Evolutionary conservation across 2,329 filamentous ascomycete genomes (phyloP), one percentile per base, ranked within the genome.

Genomic region (Stylonectria norvegica): DNA sequence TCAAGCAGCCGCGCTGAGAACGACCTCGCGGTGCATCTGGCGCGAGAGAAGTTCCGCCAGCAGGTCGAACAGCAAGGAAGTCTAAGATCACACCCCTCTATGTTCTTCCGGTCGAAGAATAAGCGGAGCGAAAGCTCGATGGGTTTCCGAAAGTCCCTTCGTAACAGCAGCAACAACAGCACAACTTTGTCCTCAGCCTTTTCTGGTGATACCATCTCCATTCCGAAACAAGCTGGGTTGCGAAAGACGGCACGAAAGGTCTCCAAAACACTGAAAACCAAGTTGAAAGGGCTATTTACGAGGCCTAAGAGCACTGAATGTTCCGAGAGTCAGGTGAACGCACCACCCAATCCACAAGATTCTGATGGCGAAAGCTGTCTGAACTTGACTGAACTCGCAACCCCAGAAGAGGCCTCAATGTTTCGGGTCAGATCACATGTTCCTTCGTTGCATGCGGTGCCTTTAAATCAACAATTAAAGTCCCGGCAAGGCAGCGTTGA

Each of bases 191-290:
- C 61, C 16, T 66, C 49, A 10, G 58, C 49, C 4, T 56, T 52
- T 48, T 63, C 61, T 5, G 50, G 48, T 2, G 45, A 55, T 8
- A 51, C 46, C 3, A 36, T 54, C 5, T 44, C 55, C 6, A 6
- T 51, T 4, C 38, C 52, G 4, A 66, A 60, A 36, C 55, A 56
- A 8, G 43, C 50, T 6, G 56, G 59, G 4, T 50, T 82, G 19
- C 71, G 68, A 32, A 63, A 66, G 20, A 80, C 74, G 36, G 76
- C 78, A 9, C 72, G 83, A 17, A 81, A 79, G 20, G 76, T 81
- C 11, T 86, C 84, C 0, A 73, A 69, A 12, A 76, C 74, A 0
- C 54, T 89, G 27, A 84, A 74, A 53, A 73, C 70, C 34, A 85
- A 72, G 42, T 53, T 89, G 43, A 83, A 74, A 58, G 63, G 55